Conservation (phyloP, 1,139 yeast species). For the Scheffersomyces titani region DNA sequence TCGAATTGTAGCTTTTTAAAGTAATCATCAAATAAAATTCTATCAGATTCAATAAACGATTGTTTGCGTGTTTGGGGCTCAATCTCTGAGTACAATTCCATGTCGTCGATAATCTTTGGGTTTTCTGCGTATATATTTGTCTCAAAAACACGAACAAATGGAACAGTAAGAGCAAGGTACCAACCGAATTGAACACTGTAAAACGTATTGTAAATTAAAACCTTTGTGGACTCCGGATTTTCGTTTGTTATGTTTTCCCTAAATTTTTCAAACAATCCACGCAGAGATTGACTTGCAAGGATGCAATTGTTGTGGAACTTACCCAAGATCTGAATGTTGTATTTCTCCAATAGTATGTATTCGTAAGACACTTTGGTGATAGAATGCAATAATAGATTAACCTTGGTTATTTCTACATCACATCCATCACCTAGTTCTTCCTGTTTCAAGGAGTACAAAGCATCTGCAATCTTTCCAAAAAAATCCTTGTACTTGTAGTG, state of each 20-base stretch:
- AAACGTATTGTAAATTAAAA: conserved; percentile 34
- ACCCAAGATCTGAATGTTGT: conserved; percentile 38
- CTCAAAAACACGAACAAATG: conserved; percentile 41
- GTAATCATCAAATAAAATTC: conserved; percentile 22
- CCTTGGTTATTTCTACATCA: conserved; percentile 4
- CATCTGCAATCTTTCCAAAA: conserved; percentile 27
- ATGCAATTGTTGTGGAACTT: conserved; percentile 37
- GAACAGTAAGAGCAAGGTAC: conserved; percentile 38
- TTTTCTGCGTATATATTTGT: conserved; percentile 33
- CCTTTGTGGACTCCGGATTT: conserved; percentile 21
- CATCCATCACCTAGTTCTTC: conserved; percentile 33
- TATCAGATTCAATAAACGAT: conserved; percentile 28
- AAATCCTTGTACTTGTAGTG: conserved; percentile 34
- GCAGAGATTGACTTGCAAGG: conserved; percentile 26
- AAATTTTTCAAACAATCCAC: conserved; percentile 24
- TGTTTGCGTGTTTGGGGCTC: conserved; percentile 16
- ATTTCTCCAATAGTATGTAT: conserved; percentile 42
- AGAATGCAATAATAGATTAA: conserved; percentile 28
- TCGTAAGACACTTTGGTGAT: conserved; percentile 44
- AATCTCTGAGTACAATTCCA: conserved; percentile 6
- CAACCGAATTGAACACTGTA: conserved; percentile 41
- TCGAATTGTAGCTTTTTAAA: conserved; percentile 29
- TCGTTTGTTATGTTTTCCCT: conserved; percentile 13
- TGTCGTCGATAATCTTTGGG: conserved; percentile 16
- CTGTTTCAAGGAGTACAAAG: conserved; percentile 26